Conservation (phyloP, 1,284 basidiomycete genomes). For the Phylloboletellus chloephorus region DNA sequence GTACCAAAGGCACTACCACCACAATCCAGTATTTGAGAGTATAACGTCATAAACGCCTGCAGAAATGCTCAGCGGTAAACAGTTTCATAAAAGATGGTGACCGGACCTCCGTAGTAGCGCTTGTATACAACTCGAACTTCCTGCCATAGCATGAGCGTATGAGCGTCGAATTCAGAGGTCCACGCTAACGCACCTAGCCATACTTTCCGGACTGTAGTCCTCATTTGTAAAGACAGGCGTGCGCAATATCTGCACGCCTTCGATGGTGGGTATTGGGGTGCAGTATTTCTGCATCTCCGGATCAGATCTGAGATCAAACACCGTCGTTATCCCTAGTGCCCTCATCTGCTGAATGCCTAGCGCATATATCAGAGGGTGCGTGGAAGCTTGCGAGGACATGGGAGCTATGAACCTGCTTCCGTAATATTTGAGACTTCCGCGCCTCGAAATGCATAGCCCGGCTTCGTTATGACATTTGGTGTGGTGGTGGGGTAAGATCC, state of each 20-base stretch:
- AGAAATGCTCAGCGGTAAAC: conserved; percentile 6
- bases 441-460: conserved; percentile 54
- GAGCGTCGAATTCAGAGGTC: conserved; percentile 6
- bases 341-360: conserved; percentile 53
- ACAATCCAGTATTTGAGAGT: conserved; percentile 72
- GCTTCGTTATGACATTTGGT: conserved; percentile 48
- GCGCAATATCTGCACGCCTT: conserved; percentile 53
- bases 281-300: conserved; percentile 71
- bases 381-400: neutral
- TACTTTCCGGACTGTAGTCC: conserved; percentile 76
- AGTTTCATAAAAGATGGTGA: neutral
- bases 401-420: conserved; percentile 45
- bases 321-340: conserved; percentile 55
- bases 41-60: conserved; percentile 74
- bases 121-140: conserved; percentile 70
- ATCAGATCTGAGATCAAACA: conserved; percentile 73
- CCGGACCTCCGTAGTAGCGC: conserved; percentile 66
- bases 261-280: conserved; percentile 55
- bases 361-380: conserved; percentile 4
- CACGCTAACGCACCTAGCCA: conserved; percentile 66
- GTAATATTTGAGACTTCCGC: conserved; percentile 67
- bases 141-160: conserved; percentile 34
- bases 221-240: conserved; percentile 64
- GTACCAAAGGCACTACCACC: conserved; percentile 58
- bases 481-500: conserved; percentile 51